Evolutionary conservation across 2,329 filamentous ascomycete genomes (phyloP), one percentile per base, ranked within the genome.

Genomic region (Tolypocladium tropicale): DNA sequence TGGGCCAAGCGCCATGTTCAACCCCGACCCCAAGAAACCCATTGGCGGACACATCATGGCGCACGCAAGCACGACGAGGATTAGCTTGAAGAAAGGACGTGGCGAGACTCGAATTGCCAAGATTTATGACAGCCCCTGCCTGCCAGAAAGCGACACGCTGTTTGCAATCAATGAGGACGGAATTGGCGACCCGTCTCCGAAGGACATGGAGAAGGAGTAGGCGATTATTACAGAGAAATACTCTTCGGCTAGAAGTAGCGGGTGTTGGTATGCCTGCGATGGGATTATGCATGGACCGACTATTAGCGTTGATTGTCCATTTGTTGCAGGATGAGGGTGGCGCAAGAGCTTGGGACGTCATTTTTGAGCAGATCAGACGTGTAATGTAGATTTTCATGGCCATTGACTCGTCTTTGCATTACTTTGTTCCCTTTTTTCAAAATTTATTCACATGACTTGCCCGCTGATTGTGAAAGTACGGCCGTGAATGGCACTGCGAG

Each of bases 21-120:
- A 99, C 64, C 94, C 95, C 0, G 95, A 99, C 67, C 94, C 94
- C 9, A 99, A 99, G 81, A 99, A 99, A 73, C 94, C 94, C 0
- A 96, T 99, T 69, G 94, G 94, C 63, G 94, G 94, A 61, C 97
- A 99, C 72, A 99, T 99, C 63, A 97, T 99, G 69, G 94, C 95
- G 3, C 94, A 99, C 71, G 92, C 94, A 54, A 96, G 90, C 67
- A 99, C 94, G 1, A 99, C 94, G 2, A 82, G 94, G 67, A 81
- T 99, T 64, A 96, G 91, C 67, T 72, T 99, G 68, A 96, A 96
- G 77, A 99, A 99, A 73, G 95, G 94, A 2, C 82, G 94, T 55
- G 94, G 83, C 33, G 94, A 99, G 78, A 99, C 94, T 25, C 84
- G 94, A 76, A 90, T 99, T 63, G 96, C 94, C 76, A 99, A 97